A percentile compares a stretch with the other conserved stretches of the same genome.
Conservation (phyloP, 345 rosid genomes). For the Eucalyptus pauciflora region DNA sequence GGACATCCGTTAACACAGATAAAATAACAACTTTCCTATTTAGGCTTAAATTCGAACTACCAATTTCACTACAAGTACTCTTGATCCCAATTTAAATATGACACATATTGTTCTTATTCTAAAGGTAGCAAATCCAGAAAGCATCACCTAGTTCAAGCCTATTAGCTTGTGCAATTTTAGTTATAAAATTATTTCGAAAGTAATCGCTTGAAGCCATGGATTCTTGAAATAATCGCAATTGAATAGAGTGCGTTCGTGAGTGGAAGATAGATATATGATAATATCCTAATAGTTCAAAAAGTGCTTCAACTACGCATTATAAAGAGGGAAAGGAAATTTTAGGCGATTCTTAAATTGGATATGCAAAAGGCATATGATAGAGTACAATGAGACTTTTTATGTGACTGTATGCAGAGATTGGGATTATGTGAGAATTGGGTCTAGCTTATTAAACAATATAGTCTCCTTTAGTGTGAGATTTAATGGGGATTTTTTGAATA, state of each 20-base stretch:
- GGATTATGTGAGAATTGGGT: neutral
- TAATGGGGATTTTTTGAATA: neutral
- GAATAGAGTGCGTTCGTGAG: neutral
- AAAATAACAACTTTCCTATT: neutral
- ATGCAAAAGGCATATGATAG: neutral
- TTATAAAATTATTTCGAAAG: too few relatives aligned
- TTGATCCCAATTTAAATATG: neutral
- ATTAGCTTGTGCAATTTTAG: neutral
- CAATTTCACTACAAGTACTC: neutral
- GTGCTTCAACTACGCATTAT: neutral
- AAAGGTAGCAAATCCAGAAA: neutral
- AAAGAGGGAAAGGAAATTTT: neutral
- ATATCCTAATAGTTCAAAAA: neutral
- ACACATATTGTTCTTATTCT: neutral
- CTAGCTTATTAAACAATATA: neutral
- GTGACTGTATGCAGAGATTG: neutral
- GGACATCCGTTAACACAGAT: too few relatives aligned
- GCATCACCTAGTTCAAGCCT: neutral
- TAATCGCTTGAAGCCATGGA: neutral
- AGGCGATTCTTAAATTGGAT: neutral
- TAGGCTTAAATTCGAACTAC: neutral
- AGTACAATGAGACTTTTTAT: neutral
- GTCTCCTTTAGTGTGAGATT: neutral
- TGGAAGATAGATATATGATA: neutral
- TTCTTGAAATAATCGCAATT: fast-evolving